A percentile compares a stretch with the other conserved stretches of the same genome.
phyloP scores from a whole-genome alignment of 495 filamentous ascomycete species.

The Xylaria flabelliformis region DNA sequence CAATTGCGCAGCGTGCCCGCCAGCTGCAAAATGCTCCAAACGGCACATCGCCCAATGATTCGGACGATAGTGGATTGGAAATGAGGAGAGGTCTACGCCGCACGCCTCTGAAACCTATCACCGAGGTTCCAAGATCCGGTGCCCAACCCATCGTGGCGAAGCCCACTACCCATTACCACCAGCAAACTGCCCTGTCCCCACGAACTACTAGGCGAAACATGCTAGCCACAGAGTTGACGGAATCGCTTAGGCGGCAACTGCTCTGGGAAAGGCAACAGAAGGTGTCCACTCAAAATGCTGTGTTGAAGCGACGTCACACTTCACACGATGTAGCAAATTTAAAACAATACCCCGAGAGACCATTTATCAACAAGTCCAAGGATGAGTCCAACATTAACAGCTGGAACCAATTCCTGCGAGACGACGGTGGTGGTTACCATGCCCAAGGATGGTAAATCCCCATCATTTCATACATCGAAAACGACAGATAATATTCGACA shows the following conservation, averaged over 20 bases:
- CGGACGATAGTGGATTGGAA: constrained; percentile 71
- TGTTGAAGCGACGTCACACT: constrained; percentile 89
- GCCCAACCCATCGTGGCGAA: constrained; percentile 82
- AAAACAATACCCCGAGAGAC: constrained; percentile 72
- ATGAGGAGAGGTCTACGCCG: constrained; percentile 61
- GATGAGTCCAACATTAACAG: constrained; percentile 52
- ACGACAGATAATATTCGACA: constrained; percentile 15
- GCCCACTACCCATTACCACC: constrained; percentile 66
- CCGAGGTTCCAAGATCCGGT: constrained; percentile 71
- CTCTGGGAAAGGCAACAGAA: constrained; percentile 64
- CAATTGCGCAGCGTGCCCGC: constrained; percentile 75
- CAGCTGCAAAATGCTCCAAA: constrained; percentile 76
- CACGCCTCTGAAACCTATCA: constrained; percentile 56
- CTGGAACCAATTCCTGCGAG: constrained; percentile 60
- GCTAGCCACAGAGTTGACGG: constrained; percentile 85
- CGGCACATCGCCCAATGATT: constrained; percentile 72
- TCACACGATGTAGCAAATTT: constrained; percentile 87
- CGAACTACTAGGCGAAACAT: constrained; percentile 95
- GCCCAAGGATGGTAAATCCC: constrained; percentile 59
- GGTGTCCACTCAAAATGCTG: constrained; percentile 84
- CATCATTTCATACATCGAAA: constrained; percentile 18
- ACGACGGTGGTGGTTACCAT: constrained; percentile 57
- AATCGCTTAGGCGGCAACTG: constrained; percentile 56
- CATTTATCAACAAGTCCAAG: constrained; percentile 54
- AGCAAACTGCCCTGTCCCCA: constrained; percentile 76